Percentiles rank a stretch among this genome's conserved stretches.
phyloP scores from a whole-genome alignment of 108 stramenopile species.

The Nitzschia sp. region DNA sequence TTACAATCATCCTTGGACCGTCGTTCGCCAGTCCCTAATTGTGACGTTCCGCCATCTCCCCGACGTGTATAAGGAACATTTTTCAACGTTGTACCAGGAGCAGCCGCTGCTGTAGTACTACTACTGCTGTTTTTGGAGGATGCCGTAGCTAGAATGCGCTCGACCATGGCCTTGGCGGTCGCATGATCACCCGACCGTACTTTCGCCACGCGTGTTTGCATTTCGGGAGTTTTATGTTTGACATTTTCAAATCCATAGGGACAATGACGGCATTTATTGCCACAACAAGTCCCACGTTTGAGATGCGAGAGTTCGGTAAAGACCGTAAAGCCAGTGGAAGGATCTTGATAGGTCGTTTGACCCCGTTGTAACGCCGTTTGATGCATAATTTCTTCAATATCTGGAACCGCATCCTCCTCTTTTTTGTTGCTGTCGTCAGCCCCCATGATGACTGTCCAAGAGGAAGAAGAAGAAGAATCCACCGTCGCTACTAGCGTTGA shows the following conservation, averaged over 20 bases:
- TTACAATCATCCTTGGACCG: slow-evolving; percentile 69
- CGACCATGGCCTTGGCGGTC: slow-evolving; percentile 39
- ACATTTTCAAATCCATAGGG: slow-evolving; percentile 90
- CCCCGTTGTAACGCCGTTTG: slow-evolving; percentile 48
- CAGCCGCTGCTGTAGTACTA: not conserved
- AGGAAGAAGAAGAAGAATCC: too few species aligned
- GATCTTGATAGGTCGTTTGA: slow-evolving; percentile 81
- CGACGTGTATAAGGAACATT: slow-evolving; percentile 87
- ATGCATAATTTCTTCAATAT: slow-evolving; percentile 67
- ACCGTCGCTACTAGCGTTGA: too few species aligned
- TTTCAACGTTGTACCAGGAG: slow-evolving; percentile 32
- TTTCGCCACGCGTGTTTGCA: slow-evolving; percentile 26
- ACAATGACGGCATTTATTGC: slow-evolving; percentile 90
- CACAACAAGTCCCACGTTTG: slow-evolving; percentile 90
- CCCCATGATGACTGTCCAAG: not conserved
- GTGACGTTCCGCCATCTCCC: slow-evolving; percentile 74
- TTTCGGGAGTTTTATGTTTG: not conserved
- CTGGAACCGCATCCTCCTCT: slow-evolving; percentile 11
- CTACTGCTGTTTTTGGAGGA: not conserved
- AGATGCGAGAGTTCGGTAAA: slow-evolving; percentile 85
- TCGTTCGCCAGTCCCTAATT: slow-evolving; percentile 78
- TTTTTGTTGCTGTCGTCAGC: not conserved
- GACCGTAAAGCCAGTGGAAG: slow-evolving; percentile 85
- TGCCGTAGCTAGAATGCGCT: slow-evolving; percentile 8
- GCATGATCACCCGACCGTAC: slow-evolving; percentile 55